These are phyloP conservation scores for Eutypella sp. DNA, from an alignment of 2,329 filamentous ascomycete species.

Conservation along the genomic window DNA sequence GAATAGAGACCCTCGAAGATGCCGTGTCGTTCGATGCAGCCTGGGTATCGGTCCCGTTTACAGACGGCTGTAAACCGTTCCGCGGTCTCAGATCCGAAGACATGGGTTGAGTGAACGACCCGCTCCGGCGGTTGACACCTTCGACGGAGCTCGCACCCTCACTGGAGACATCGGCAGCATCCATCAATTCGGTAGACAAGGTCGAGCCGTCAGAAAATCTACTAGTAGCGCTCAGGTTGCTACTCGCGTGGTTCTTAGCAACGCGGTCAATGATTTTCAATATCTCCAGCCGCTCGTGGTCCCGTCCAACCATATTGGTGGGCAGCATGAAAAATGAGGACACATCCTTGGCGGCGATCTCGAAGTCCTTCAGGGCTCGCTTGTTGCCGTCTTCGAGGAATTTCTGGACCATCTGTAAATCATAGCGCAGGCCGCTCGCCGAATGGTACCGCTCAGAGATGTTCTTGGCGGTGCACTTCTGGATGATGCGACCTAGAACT, in stretches of 20 bases:
- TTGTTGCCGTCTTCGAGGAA: conserved; percentile 72
- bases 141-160: conserved; percentile 56
- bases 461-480: conserved; percentile 87
- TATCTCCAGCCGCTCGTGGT: conserved; percentile 65
- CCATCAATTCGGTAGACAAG: conserved; percentile 45
- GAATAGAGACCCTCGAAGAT: conserved; percentile 40
- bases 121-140: conserved; percentile 43
- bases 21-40: conserved; percentile 37
- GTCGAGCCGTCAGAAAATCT: conserved; percentile 51
- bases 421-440: conserved; percentile 77
- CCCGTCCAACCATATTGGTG: conserved; percentile 72
- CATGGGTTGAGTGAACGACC: conserved; percentile 42
- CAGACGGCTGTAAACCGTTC: conserved; percentile 35
- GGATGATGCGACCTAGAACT: conserved; percentile 74
- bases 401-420: conserved; percentile 69
- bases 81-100: conserved; percentile 36
- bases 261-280: conserved; percentile 73
- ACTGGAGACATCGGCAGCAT: conserved; percentile 51
- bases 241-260: conserved; percentile 56
- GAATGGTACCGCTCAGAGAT: conserved; percentile 87
- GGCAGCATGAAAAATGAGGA: conserved; percentile 91
- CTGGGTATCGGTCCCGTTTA: conserved; percentile 22
- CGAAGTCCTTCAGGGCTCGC: conserved; percentile 65
- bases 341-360: conserved; percentile 77
- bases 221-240: conserved; percentile 35